phyloP scores from a whole-genome alignment of 164 flowering plant genomes.

The Taxillus chinensis region DNA sequence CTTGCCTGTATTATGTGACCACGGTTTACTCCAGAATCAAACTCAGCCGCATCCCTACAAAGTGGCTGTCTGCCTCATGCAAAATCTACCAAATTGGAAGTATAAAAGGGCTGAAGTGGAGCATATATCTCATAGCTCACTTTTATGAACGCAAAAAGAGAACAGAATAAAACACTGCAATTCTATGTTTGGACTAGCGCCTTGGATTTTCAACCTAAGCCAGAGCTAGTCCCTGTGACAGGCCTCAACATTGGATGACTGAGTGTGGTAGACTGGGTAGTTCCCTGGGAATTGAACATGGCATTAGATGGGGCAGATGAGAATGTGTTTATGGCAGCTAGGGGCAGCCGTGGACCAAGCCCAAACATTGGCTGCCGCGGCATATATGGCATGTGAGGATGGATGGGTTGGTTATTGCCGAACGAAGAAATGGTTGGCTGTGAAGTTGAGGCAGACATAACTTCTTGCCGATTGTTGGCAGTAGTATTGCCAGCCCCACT shows the following conservation, averaged over 20 bases:
- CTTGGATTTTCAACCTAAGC: constrained; percentile 36
- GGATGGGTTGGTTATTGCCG: constrained; percentile 38
- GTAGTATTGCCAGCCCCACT: constrained; percentile 23
- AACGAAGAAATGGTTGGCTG: constrained; percentile 52
- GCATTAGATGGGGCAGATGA: constrained; percentile 33
- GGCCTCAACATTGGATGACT: constrained; percentile 64
- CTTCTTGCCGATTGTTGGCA: constrained; percentile 40
- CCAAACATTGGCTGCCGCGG: constrained; percentile 66
- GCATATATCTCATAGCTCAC: neutral
- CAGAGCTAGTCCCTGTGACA: constrained; percentile 54
- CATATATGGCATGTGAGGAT: constrained; percentile 67
- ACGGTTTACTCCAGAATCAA: neutral
- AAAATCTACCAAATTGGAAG: too few species aligned
- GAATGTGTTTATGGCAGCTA: constrained; percentile 58
- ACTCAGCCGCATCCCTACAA: neutral
- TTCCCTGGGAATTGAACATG: constrained; percentile 36
- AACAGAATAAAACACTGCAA: neutral
- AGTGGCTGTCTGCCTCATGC: neutral
- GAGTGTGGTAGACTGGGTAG: constrained; percentile 25
- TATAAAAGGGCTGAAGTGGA: neutral
- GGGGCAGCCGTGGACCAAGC: constrained; percentile 68
- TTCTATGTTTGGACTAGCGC: neutral
- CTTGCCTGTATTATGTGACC: neutral
- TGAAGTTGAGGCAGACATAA: constrained; percentile 36
- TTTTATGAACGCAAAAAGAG: neutral